A percentile compares a stretch with the other conserved stretches of the same genome.
Conservation (phyloP, 805 yeast species). For the Nadsonia fulvescens region DNA sequence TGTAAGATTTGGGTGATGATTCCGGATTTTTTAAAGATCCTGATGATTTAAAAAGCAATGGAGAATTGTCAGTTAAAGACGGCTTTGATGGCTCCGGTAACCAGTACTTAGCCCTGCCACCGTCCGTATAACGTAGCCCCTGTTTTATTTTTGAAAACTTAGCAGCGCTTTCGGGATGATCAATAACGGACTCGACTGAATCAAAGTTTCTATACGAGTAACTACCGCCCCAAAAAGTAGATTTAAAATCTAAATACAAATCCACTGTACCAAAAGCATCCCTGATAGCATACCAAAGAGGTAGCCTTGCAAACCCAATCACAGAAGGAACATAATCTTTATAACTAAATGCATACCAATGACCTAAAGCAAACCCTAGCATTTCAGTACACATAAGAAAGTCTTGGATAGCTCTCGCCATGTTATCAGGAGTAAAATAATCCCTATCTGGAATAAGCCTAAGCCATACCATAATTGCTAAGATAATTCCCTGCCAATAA, state of each 20-base stretch:
- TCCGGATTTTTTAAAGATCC: too few relatives aligned
- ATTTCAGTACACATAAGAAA: conserved; percentile 68
- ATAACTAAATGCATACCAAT: conserved; percentile 71
- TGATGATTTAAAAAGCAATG: too few relatives aligned
- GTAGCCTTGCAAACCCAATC: conserved; percentile 54
- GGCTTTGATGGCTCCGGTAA: too few relatives aligned
- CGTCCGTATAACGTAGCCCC: conserved; percentile 65
- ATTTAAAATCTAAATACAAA: conserved; percentile 55
- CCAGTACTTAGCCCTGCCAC: conserved; percentile 79
- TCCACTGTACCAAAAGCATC: conserved; percentile 73
- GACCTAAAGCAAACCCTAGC: conserved; percentile 74
- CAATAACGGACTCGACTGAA: conserved; percentile 50
- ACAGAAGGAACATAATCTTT: conserved; percentile 46
- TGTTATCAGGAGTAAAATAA: conserved; percentile 17
- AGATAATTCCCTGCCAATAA: conserved; percentile 83
- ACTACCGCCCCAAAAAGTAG: conserved; percentile 46
- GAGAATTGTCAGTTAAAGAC: too few relatives aligned
- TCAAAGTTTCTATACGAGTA: conserved; percentile 77
- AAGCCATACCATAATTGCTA: conserved; percentile 23
- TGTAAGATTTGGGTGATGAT: too few relatives aligned
- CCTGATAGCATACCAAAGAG: conserved; percentile 41
- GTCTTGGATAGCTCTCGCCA: conserved; percentile 54
- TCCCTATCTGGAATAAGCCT: conserved; percentile 19
- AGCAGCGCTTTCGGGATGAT: conserved; percentile 49
- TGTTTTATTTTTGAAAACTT: conserved; percentile 55